phyloP scores from a whole-genome alignment of 768 basidiomycete genomes.

The Favolaschia claudopus region DNA sequence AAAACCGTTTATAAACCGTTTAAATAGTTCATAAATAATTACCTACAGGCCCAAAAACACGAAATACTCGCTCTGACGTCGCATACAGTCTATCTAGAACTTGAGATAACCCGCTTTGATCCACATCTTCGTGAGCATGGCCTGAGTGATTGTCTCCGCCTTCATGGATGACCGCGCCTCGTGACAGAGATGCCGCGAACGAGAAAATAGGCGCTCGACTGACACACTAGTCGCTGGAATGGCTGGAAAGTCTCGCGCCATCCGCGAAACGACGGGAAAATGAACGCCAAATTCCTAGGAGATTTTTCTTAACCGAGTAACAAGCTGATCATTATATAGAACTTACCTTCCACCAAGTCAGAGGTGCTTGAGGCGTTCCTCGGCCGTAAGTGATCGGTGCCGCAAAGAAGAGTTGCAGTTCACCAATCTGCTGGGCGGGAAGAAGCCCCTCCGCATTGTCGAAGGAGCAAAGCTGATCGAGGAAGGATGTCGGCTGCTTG shows the following conservation, averaged over 20 bases:
- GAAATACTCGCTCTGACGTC: too few species aligned
- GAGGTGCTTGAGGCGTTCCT: not conserved
- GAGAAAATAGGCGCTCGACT: conserved; percentile 33
- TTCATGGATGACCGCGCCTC: conserved; percentile 27
- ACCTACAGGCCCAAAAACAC: too few species aligned
- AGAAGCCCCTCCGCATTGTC: not conserved
- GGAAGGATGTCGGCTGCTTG: not conserved
- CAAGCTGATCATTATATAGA: not conserved
- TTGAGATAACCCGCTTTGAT: conserved; percentile 18
- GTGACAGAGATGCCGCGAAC: conserved; percentile 28
- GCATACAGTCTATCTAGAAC: too few species aligned
- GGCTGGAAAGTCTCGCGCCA: conserved; percentile 16
- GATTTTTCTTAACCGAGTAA: too few species aligned
- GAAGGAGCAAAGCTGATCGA: not conserved
- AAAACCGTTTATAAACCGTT: too few species aligned
- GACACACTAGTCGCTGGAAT: conserved; percentile 33
- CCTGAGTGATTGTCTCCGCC: conserved; percentile 25
- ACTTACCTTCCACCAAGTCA: conserved; percentile 13
- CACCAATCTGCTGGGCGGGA: too few species aligned
- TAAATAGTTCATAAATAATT: too few species aligned
- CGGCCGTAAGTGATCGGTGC: not conserved
- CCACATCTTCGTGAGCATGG: conserved; percentile 32
- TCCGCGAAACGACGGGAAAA: not conserved
- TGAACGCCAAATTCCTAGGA: not conserved
- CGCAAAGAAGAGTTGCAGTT: not conserved